phyloP scores from a whole-genome alignment of 78 protist species.

The Speleostelium caveatum region DNA sequence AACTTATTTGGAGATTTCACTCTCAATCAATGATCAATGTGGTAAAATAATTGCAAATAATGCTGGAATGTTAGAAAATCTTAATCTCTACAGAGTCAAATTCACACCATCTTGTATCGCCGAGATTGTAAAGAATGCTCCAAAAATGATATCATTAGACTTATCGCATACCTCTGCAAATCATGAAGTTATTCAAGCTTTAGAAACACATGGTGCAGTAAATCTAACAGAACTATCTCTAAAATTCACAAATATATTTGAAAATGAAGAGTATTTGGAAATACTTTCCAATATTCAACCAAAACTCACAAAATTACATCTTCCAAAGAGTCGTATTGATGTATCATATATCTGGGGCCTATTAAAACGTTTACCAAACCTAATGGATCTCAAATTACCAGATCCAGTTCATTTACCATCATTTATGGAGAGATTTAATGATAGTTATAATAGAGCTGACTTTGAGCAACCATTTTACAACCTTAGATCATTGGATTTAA shows the following conservation, averaged over 20 bases:
- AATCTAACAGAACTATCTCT: slow-evolving; percentile 16
- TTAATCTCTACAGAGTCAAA: neutral
- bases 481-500: slow-evolving; percentile 8
- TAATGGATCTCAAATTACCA: slow-evolving; percentile 21
- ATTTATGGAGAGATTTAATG: slow-evolving; percentile 3
- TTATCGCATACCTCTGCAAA: slow-evolving; percentile 5
- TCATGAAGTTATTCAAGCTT: neutral
- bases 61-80: neutral
- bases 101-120: neutral
- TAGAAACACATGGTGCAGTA: slow-evolving; percentile 31
- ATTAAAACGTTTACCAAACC: neutral
- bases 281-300: neutral
- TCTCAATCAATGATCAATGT: slow-evolving; percentile 17
- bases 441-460: neutral
- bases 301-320: slow-evolving; percentile 15
- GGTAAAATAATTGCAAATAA: neutral
- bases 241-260: neutral
- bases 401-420: slow-evolving; percentile 3
- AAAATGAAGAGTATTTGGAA: slow-evolving; percentile 1
- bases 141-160: neutral
- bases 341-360: slow-evolving; percentile 19
- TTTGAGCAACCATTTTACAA: slow-evolving; percentile 12
- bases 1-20: slow-evolving; percentile 5
- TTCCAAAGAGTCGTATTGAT: slow-evolving; percentile 2
- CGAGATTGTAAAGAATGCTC: slow-evolving; percentile 8